Percentiles rank a stretch among this genome's conserved stretches.
phyloP scores from a whole-genome alignment of 306 rosid species.

The Cicer judaicum region DNA sequence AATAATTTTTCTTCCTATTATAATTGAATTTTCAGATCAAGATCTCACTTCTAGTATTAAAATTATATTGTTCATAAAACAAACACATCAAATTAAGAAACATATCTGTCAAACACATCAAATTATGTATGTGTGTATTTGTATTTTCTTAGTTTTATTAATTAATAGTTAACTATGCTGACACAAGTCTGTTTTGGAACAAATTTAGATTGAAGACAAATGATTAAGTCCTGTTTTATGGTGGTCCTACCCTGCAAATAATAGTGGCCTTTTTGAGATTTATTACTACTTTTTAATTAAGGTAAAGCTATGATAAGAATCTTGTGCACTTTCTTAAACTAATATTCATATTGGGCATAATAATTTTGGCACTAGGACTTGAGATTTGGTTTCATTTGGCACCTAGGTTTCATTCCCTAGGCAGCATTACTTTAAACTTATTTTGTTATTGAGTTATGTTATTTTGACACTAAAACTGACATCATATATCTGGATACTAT shows the following conservation, averaged over 20 bases:
- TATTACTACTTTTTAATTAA: constrained; percentile 17
- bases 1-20: background rate
- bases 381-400: constrained; percentile 36
- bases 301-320: constrained; percentile 26
- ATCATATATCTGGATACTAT: too few relatives aligned
- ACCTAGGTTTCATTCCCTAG: constrained; percentile 27
- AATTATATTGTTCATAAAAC: constrained; percentile 1
- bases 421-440: constrained; percentile 24
- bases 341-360: constrained; percentile 12
- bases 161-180: background rate
- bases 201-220: constrained; percentile 30
- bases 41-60: constrained; percentile 47
- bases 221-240: constrained; percentile 21
- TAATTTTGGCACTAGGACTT: constrained; percentile 37
- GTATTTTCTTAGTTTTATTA: constrained; percentile 3
- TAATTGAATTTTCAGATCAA: constrained; percentile 37
- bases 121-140: constrained; percentile 26
- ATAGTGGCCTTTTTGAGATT: constrained; percentile 28
- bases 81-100: constrained; percentile 36
- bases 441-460: background rate
- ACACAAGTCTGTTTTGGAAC: constrained; percentile 13
- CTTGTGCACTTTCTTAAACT: constrained; percentile 17
- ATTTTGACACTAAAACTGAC: too few relatives aligned
- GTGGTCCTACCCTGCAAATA: constrained; percentile 31
- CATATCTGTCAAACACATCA: constrained; percentile 38